These are phyloP conservation scores for Trichosporon coremiiforme DNA, from an alignment of 1,284 basidiomycete species.

Conservation along the genomic window DNA sequence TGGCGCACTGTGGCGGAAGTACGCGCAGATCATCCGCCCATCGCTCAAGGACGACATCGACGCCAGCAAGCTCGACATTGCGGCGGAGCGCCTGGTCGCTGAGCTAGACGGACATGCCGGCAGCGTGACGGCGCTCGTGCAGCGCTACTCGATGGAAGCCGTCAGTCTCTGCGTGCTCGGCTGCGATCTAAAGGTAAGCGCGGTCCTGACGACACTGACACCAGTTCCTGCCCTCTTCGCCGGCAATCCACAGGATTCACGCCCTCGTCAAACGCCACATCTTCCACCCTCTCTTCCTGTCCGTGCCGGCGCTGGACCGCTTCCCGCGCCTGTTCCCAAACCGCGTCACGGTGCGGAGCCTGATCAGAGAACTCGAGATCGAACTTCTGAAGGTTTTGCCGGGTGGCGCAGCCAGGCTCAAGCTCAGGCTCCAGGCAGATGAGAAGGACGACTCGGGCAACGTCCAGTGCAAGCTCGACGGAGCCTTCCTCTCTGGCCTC, in stretches of 20 bases:
- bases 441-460: background rate
- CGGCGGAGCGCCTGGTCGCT: background rate
- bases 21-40: conserved; percentile 14
- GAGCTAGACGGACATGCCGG: background rate
- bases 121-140: background rate
- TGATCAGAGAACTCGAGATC: conserved; percentile 9
- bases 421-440: background rate
- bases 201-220: background rate
- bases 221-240: conserved; percentile 12
- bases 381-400: conserved; percentile 3
- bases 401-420: background rate
- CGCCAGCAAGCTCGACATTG: background rate
- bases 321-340: conserved; percentile 16
- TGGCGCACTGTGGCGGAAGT: conserved; percentile 18
- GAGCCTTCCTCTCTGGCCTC: background rate
- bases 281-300: conserved; percentile 20
- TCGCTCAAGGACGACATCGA: conserved; percentile 9
- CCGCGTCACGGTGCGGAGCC: background rate
- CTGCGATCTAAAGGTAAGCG: conserved; percentile 4
- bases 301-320: conserved; percentile 10
- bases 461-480: background rate
- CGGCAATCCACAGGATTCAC: conserved; percentile 16
- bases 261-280: conserved; percentile 18
- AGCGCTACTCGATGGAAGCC: conserved; percentile 19
- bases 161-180: conserved; percentile 13